phyloP scores from a whole-genome alignment of 2,329 filamentous ascomycete genomes.

The Fusarium camptoceras region DNA sequence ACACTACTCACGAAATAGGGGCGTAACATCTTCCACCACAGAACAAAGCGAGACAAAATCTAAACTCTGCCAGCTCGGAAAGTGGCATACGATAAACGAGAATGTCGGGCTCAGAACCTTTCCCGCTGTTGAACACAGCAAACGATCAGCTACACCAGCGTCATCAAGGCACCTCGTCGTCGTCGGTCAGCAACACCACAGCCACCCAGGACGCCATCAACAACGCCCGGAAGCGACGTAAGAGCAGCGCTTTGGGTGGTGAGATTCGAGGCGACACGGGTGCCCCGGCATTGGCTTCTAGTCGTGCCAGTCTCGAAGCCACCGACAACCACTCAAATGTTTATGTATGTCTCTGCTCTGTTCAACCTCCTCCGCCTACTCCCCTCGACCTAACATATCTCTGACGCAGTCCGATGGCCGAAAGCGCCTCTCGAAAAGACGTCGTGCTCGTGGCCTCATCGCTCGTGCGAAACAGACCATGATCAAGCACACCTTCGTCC shows the following conservation, averaged over 20 bases:
- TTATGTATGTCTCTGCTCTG: constrained; percentile 25
- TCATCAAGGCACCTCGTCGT: constrained; percentile 42
- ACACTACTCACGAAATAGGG: constrained; percentile 28
- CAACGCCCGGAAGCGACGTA: constrained; percentile 61
- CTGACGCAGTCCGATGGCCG: constrained; percentile 39
- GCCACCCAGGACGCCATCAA: constrained; percentile 49
- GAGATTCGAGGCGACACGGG: constrained; percentile 68
- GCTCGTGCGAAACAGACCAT: constrained; percentile 64
- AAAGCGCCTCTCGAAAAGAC: constrained; percentile 65
- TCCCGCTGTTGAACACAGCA: constrained; percentile 65
- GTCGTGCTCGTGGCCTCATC: constrained; percentile 64
- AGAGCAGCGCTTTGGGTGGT: constrained; percentile 66
- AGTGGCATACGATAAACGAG: neutral
- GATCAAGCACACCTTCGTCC: constrained; percentile 70
- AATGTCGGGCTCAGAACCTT: constrained; percentile 65
- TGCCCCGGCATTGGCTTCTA: constrained; percentile 65
- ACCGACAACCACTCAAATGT: constrained; percentile 31
- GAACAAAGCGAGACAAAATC: constrained; percentile 1
- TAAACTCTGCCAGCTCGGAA: neutral
- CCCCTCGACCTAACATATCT: constrained; percentile 19
- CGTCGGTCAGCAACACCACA: constrained; percentile 36
- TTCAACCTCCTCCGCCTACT: neutral
- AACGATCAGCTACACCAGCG: constrained; percentile 61
- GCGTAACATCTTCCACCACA: constrained; percentile 16
- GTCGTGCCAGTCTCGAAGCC: constrained; percentile 59